Conservation (phyloP, 805 yeast genomes). For the Jamesozyma gamospora region DNA sequence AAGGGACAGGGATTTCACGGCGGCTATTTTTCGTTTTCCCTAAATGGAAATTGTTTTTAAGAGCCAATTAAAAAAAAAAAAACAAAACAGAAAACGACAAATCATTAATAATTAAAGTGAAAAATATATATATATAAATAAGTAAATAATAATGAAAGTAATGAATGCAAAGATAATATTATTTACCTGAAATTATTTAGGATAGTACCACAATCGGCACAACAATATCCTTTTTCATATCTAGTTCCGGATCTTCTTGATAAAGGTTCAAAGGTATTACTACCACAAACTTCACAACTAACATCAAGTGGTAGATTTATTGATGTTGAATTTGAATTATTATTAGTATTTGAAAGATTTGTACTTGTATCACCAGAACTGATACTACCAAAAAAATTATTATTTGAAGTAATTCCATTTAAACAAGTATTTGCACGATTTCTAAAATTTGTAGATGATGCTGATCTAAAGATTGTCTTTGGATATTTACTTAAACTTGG, state of each 20-base stretch:
- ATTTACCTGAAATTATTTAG: conserved; percentile 12
- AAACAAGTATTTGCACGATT: neutral
- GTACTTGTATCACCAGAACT: neutral
- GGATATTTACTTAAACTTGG: neutral
- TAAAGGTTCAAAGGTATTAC: conserved; percentile 7
- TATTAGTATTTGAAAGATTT: neutral
- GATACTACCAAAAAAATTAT: neutral
- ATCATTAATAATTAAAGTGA: no score
- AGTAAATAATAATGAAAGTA: no score
- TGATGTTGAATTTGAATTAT: no score
- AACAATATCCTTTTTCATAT: conserved; percentile 5
- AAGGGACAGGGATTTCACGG: no score
- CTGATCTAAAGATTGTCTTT: neutral
- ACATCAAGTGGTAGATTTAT: conserved; percentile 1
- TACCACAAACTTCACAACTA: conserved; percentile 10
- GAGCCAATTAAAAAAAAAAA: no score
- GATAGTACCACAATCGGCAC: conserved; percentile 12
- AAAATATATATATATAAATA: no score
- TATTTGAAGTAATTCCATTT: neutral
- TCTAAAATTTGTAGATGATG: neutral
- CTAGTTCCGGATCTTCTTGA: conserved; percentile 3
- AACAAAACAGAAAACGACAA: no score
- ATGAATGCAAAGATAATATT: no score
- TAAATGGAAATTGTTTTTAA: no score
- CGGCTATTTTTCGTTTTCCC: no score